phyloP scores from a whole-genome alignment of 1,139 yeast genomes.

The Hemisphaericaspora lyxosophila region DNA sequence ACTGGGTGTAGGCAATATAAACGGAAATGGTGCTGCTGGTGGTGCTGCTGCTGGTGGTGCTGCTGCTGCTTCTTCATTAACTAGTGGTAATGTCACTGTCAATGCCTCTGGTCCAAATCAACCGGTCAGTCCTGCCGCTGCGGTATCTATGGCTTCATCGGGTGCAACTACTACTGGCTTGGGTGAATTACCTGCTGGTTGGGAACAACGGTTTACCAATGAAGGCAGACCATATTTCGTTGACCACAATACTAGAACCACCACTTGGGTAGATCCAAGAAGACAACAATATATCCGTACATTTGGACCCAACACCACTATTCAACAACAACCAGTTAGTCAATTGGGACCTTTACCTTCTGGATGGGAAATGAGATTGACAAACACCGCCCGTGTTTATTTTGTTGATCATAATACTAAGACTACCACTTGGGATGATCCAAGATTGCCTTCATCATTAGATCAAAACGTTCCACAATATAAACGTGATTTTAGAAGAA shows the following conservation, averaged over 20 bases:
- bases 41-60: slow-evolving; percentile 12
- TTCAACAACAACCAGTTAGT: slow-evolving; percentile 97
- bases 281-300: slow-evolving; percentile 97
- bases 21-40: too few species aligned
- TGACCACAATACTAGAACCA: slow-evolving; percentile 96
- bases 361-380: slow-evolving; percentile 99
- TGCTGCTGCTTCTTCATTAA: slow-evolving; percentile 28
- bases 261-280: slow-evolving; percentile 99
- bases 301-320: slow-evolving; percentile 84
- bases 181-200: slow-evolving; percentile 96
- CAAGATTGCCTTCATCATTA: slow-evolving; percentile 92
- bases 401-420: slow-evolving; percentile 98
- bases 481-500: slow-evolving; percentile 97
- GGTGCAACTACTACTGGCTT: slow-evolving; percentile 95
- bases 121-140: slow-evolving; percentile 65
- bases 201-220: slow-evolving; percentile 98
- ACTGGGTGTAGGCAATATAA: too few species aligned
- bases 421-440: slow-evolving; percentile 99
- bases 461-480: slow-evolving; percentile 99
- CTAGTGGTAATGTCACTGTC: slow-evolving; percentile 47
- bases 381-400: slow-evolving; percentile 96
- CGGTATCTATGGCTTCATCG: slow-evolving; percentile 78
- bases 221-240: slow-evolving; percentile 98
- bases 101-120: slow-evolving; percentile 46
- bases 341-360: slow-evolving; percentile 97